A percentile compares a stretch with the other conserved stretches of the same genome.
Conservation (phyloP, 2,329 filamentous ascomycete genomes). For the Neodidymelliopsis sp. region DNA sequence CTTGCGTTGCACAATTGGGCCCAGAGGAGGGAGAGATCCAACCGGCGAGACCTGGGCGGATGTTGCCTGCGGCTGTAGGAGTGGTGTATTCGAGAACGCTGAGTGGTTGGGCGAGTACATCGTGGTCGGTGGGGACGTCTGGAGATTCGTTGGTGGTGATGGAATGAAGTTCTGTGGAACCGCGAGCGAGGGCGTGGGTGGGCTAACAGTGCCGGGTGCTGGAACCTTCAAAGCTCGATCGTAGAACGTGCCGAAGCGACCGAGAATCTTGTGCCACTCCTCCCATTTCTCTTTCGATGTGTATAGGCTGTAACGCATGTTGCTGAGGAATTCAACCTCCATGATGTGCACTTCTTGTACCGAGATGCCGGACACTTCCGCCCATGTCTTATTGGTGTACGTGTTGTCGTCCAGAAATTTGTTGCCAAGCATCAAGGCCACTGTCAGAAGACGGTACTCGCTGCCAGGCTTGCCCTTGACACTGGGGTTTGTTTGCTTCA, state of each 20-base stretch:
- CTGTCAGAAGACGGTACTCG: conserved; percentile 90
- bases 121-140: conserved; percentile 59
- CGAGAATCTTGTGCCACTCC: conserved; percentile 82
- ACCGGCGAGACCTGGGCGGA: conserved; percentile 56
- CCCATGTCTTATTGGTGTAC: conserved; percentile 99
- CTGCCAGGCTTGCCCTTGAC: conserved; percentile 93
- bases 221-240: conserved; percentile 68
- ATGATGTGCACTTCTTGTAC: conserved; percentile 97
- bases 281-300: conserved; percentile 88
- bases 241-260: conserved; percentile 84
- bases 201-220: conserved; percentile 49
- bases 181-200: conserved; percentile 47
- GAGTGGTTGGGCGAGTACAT: conserved; percentile 53
- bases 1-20: conserved; percentile 58
- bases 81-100: conserved; percentile 50
- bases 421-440: conserved; percentile 96
- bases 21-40: conserved; percentile 52
- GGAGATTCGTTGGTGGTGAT: conserved; percentile 59
- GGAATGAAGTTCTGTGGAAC: conserved; percentile 55
- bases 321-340: conserved; percentile 99
- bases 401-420: conserved; percentile 99
- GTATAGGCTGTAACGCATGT: conserved; percentile 93
- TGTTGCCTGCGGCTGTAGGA: conserved; percentile 49
- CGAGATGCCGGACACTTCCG: conserved; percentile 92
- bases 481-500: conserved; percentile 87